phyloP scores from a whole-genome alignment of 169 alveolate genomes.

The Cardiosporidium cionae region DNA sequence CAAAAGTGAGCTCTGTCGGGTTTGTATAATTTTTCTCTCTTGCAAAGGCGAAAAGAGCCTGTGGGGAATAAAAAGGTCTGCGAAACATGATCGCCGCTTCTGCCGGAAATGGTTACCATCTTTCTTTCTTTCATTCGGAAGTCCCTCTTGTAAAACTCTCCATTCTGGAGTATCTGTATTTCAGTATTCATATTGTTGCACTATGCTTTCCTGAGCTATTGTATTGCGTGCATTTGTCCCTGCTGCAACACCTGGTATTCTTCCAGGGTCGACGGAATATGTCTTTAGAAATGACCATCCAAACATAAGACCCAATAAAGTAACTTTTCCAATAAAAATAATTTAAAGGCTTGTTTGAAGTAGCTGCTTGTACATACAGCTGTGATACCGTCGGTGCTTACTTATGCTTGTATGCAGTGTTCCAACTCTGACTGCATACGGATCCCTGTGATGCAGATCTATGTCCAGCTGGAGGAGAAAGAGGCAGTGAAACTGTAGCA shows the following conservation, averaged over 20 bases:
- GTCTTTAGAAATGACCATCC: background rate
- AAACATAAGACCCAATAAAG: too few relatives aligned
- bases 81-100: background rate
- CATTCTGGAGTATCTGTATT: too few relatives aligned
- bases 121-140: too few relatives aligned
- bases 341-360: too few relatives aligned
- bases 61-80: background rate
- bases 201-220: too few relatives aligned
- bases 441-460: background rate
- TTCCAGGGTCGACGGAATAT: background rate
- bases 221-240: too few relatives aligned
- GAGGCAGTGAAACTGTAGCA: background rate
- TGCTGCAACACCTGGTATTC: too few relatives aligned
- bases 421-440: background rate
- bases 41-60: background rate
- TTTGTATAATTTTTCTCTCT: background rate
- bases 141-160: too few relatives aligned
- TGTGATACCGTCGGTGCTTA: background rate
- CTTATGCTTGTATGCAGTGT: background rate
- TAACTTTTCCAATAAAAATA: too few relatives aligned
- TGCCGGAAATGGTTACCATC: too few relatives aligned
- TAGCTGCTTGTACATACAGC: too few relatives aligned
- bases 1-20: conserved; percentile 74
- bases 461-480: background rate
- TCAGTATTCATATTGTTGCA: too few relatives aligned